These are phyloP conservation scores for Escovopsis sp. DNA, from an alignment of 2,329 filamentous ascomycete species.

Conservation along the genomic window DNA sequence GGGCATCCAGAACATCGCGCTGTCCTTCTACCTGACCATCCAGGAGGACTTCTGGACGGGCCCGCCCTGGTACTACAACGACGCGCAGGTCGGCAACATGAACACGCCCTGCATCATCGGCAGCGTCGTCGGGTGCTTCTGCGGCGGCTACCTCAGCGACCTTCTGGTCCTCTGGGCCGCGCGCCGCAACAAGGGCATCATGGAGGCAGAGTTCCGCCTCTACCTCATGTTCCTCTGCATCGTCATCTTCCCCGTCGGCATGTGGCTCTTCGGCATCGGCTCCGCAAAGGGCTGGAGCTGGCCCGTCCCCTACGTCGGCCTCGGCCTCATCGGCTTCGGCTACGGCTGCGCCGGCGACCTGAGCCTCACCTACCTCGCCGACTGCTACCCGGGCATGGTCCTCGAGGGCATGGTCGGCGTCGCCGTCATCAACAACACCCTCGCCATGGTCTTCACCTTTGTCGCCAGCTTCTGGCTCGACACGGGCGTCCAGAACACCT, in stretches of 20 bases:
- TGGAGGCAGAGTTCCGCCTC: slow-evolving; percentile 39
- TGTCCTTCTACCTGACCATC: slow-evolving; percentile 44
- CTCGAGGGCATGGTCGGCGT: slow-evolving; percentile 45
- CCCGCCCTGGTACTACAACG: slow-evolving; percentile 38
- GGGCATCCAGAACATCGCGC: slow-evolving; percentile 45
- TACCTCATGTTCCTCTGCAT: slow-evolving; percentile 36
- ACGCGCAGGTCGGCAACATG: slow-evolving; percentile 40
- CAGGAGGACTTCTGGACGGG: slow-evolving; percentile 41
- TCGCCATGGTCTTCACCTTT: slow-evolving; percentile 41
- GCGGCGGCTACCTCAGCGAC: slow-evolving; percentile 42
- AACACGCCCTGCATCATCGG: slow-evolving; percentile 41
- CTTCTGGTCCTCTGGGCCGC: slow-evolving; percentile 40
- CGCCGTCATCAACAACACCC: slow-evolving; percentile 40
- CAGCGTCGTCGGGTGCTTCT: slow-evolving; percentile 39
- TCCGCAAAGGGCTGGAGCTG: slow-evolving; percentile 35
- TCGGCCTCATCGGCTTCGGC: slow-evolving; percentile 44
- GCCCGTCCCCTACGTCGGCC: slow-evolving; percentile 38
- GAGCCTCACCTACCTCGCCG: slow-evolving; percentile 38
- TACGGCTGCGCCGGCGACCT: slow-evolving; percentile 44
- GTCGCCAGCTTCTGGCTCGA: slow-evolving; percentile 34
- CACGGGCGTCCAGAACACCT: slow-evolving; percentile 29
- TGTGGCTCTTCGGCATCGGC: slow-evolving; percentile 39
- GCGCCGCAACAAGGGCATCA: slow-evolving; percentile 35
- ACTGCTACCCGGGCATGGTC: slow-evolving; percentile 41
- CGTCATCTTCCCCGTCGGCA: slow-evolving; percentile 33